These are phyloP conservation scores for Globisporangium iwayamae DNA, from an alignment of 352 stramenopile species.

Conservation along the genomic window DNA sequence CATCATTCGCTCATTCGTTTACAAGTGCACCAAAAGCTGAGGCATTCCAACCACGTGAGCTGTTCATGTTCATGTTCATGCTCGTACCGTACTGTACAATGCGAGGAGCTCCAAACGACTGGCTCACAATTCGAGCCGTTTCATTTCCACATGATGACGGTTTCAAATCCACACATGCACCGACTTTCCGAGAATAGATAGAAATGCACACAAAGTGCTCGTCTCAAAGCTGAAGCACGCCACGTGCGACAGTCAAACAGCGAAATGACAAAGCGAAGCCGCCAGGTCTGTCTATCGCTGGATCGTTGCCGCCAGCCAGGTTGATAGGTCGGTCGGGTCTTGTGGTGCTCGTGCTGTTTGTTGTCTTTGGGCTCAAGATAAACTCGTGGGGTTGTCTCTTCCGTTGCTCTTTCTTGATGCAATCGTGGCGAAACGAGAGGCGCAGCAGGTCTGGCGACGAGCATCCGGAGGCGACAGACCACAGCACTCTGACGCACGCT, in stretches of 20 bases:
- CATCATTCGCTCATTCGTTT: not conserved
- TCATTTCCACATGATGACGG: not conserved
- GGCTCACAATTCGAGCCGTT: not conserved
- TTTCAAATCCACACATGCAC: not conserved
- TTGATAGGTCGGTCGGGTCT: not conserved
- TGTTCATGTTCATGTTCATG: not conserved
- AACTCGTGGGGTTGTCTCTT: too few relatives aligned
- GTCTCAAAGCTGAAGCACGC: not conserved
- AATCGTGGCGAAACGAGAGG: too few relatives aligned
- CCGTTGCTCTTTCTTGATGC: too few relatives aligned
- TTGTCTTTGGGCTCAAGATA: too few relatives aligned
- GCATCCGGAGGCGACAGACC: too few relatives aligned
- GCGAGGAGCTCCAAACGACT: slow-evolving; percentile 3
- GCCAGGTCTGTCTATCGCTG: not conserved
- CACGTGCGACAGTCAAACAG: not conserved
- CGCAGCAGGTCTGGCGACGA: too few relatives aligned
- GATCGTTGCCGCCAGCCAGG: not conserved
- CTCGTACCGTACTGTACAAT: not conserved
- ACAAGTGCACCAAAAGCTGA: not conserved
- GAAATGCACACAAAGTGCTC: not conserved
- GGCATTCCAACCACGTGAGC: not conserved
- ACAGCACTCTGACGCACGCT: too few relatives aligned
- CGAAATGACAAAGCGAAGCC: not conserved
- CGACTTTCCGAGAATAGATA: too few relatives aligned
- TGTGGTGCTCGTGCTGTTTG: not conserved